Evolutionary conservation across 2,329 filamentous ascomycete species (phyloP).

Genomic region (Paecilomyces sp.): DNA sequence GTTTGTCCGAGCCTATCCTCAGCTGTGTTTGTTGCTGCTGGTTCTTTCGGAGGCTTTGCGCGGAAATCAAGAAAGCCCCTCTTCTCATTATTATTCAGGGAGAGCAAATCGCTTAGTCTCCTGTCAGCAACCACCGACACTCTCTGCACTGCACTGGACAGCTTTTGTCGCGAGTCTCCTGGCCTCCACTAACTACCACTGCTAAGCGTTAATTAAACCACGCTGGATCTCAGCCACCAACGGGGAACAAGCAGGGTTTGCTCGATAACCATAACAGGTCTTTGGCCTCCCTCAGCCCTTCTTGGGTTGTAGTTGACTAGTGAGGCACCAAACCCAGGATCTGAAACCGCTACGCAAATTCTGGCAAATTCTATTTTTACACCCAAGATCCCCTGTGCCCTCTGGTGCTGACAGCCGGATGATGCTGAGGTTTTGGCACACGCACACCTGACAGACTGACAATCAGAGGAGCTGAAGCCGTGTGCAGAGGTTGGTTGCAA

Average conservation of each 20-base stretch:
- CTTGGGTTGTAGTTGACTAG: not conserved
- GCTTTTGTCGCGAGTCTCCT: not conserved
- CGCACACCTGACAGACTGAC: not conserved
- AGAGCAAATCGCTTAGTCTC: not conserved
- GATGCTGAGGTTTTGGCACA: not conserved
- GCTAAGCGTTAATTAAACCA: not conserved
- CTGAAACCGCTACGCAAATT: not conserved
- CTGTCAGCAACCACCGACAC: not conserved
- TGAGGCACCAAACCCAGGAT: not conserved
- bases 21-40: not conserved
- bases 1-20: not conserved
- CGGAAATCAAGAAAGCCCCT: not conserved
- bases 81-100: not conserved
- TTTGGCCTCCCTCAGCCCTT: not conserved
- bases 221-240: not conserved
- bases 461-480: not conserved
- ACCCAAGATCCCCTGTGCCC: not conserved
- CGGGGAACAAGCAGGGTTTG: not conserved
- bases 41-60: not conserved
- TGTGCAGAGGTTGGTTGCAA: not conserved
- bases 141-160: not conserved
- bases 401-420: not conserved
- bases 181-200: not conserved
- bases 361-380: not conserved
- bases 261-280: not conserved